Conservation (phyloP, 1,284 basidiomycete species). For the Ustilago hordei region DNA sequence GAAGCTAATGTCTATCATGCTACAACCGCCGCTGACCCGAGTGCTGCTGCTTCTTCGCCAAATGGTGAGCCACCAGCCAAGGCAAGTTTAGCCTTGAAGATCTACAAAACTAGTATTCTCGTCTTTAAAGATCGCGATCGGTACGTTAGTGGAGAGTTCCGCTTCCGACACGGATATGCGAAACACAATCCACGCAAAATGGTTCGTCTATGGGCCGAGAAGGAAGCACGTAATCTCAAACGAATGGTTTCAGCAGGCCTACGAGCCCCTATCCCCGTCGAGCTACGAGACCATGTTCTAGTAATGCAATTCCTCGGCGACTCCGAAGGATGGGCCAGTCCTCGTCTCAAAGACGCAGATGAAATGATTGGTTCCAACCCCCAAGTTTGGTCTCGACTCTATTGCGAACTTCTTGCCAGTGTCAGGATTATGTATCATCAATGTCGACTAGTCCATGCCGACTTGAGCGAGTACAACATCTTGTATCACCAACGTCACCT, state of each 20-base stretch:
- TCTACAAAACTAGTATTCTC: constrained; percentile 98
- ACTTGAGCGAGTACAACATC: constrained; percentile 98
- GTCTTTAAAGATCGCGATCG: constrained; percentile 96
- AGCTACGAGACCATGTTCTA: constrained; percentile 95
- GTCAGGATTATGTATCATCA: constrained; percentile 87
- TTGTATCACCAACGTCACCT: constrained; percentile 80
- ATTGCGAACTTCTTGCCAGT: constrained; percentile 82
- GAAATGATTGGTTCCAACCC: constrained; percentile 48
- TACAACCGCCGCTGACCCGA: constrained; percentile 39
- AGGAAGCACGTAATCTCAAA: constrained; percentile 95
- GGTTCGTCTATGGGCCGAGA: constrained; percentile 99
- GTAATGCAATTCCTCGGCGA: constrained; percentile 92
- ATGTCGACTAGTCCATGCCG: constrained; percentile 96
- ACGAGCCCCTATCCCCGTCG: constrained; percentile 86
- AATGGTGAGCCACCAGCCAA: constrained; percentile 8
- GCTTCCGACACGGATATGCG: constrained; percentile 92
- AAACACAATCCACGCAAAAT: constrained; percentile 96
- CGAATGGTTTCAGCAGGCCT: constrained; percentile 85
- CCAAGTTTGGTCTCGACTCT: constrained; percentile 72
- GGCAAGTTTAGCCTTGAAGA: constrained; percentile 79
- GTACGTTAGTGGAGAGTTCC: constrained; percentile 89
- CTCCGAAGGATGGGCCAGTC: constrained; percentile 63
- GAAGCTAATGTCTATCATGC: constrained; percentile 69
- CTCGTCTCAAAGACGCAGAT: constrained; percentile 65
- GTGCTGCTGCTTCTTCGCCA: neutral